Percentiles rank a stretch among this genome's conserved stretches.
These are phyloP conservation scores for Sporobolomyces pararoseus DNA, from an alignment of 768 basidiomycete genomes.

Conservation along the genomic window DNA sequence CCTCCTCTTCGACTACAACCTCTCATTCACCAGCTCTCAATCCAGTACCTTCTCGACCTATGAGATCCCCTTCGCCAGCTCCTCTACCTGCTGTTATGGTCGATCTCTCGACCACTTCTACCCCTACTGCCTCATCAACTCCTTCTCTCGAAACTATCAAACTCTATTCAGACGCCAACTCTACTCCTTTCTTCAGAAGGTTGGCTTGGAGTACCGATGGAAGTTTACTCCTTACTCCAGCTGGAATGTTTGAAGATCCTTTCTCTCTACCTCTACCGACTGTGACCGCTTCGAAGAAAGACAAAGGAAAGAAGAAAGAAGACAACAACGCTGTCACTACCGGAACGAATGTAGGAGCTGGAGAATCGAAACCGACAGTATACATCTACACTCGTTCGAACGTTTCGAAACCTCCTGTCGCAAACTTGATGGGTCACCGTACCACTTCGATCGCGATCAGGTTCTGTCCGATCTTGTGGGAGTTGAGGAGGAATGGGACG, in stretches of 20 bases:
- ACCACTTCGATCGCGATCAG: slow-evolving; percentile 89
- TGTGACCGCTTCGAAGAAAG: not conserved
- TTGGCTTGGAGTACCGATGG: slow-evolving; percentile 94
- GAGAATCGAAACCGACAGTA: slow-evolving; percentile 62
- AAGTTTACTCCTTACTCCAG: slow-evolving; percentile 84
- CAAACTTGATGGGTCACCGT: slow-evolving; percentile 91
- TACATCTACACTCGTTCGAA: slow-evolving; percentile 96
- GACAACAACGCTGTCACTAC: not conserved
- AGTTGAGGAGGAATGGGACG: slow-evolving; percentile 59
- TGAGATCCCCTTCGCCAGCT: slow-evolving; percentile 55
- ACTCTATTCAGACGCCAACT: slow-evolving; percentile 91
- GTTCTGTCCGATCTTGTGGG: slow-evolving; percentile 89
- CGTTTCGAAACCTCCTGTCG: slow-evolving; percentile 85
- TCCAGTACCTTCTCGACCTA: slow-evolving; percentile 4
- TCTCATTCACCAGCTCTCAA: slow-evolving; percentile 49
- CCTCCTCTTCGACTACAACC: slow-evolving; percentile 22
- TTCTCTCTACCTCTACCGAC: slow-evolving; percentile 52
- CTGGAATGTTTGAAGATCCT: slow-evolving; percentile 94
- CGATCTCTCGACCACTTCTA: slow-evolving; percentile 10
- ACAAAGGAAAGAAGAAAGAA: slow-evolving; percentile 17
- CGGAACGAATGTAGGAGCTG: slow-evolving; percentile 10
- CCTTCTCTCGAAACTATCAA: slow-evolving; percentile 59
- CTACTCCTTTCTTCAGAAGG: slow-evolving; percentile 90
- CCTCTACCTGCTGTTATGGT: slow-evolving; percentile 77
- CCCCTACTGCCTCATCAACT: slow-evolving; percentile 56